A percentile compares a stretch with the other conserved stretches of the same genome.
Evolutionary conservation across 352 stramenopile genomes (phyloP).

Genomic region (Globisporangium paroecandrum): DNA sequence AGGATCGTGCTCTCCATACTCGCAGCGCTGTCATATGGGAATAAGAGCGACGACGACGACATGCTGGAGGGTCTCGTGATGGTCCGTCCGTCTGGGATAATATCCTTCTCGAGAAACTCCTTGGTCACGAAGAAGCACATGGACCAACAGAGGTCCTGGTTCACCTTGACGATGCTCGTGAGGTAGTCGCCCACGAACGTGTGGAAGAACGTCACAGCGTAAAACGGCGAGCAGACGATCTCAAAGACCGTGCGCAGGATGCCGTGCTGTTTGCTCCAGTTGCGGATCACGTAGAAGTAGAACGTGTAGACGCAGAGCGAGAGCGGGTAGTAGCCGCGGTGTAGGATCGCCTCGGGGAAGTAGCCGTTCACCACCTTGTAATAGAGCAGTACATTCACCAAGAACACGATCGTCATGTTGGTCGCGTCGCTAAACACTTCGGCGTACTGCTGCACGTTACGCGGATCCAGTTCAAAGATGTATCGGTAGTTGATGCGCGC

Average conservation of each 20-base stretch:
- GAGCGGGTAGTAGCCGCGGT: slow-evolving; percentile 90
- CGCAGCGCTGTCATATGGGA: neutral
- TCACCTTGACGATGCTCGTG: slow-evolving; percentile 82
- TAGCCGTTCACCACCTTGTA: slow-evolving; percentile 94
- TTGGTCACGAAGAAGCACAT: slow-evolving; percentile 93
- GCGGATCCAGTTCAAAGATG: slow-evolving; percentile 93
- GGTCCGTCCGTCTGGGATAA: slow-evolving; percentile 75
- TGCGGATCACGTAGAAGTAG: slow-evolving; percentile 91
- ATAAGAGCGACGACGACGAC: neutral
- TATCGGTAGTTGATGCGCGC: slow-evolving; percentile 94
- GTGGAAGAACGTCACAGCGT: slow-evolving; percentile 93
- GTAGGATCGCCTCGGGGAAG: slow-evolving; percentile 76
- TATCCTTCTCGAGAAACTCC: slow-evolving; percentile 88
- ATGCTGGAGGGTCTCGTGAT: slow-evolving; percentile 79
- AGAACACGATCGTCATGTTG: slow-evolving; percentile 96
- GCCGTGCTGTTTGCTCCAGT: slow-evolving; percentile 73
- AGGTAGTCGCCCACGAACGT: slow-evolving; percentile 89
- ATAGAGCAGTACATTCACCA: slow-evolving; percentile 94
- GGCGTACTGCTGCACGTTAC: slow-evolving; percentile 71
- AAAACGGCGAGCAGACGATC: slow-evolving; percentile 89
- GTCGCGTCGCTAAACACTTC: slow-evolving; percentile 94
- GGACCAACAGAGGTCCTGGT: slow-evolving; percentile 90
- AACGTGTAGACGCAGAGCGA: slow-evolving; percentile 91
- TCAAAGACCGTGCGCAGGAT: slow-evolving; percentile 87
- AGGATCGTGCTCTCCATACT: neutral